Base-by-base conservation (phyloP, 192 early-diverging fungal genomes). In the Funneliformis geosporum region DNA sequence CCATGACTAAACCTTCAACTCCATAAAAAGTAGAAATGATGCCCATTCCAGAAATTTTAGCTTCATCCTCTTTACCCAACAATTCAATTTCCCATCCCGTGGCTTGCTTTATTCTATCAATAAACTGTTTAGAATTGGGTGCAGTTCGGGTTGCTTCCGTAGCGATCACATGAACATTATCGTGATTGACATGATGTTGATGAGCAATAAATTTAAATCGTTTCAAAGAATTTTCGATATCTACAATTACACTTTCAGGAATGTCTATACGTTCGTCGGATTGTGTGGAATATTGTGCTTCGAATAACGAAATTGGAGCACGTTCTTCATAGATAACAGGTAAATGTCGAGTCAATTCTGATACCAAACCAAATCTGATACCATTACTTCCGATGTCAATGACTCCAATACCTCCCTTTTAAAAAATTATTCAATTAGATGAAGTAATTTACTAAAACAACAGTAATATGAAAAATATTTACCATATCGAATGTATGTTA, bases 371-470 rank as follows among this genome's bases (percentile, higher is more conserved):
- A 40, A 90, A 90, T 40, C 89, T 83, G 28, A 90, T 88, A 42
- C 89, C 89, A 78, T 90, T 90, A 62, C 86, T 87, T 40, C 89
- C 89, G 84, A 90, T 90, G 64, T 90, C 89, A 8, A 90, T 79
- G 10, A 90, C 84, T 11, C 84, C 89, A 42, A 68, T 82, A 74
- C 38, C 38, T 42, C 50, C 50, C 50, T 55, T 7, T 55, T 18
- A 47, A 55, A 55, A 55, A 55, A 47, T 21, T 7, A 18, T 21
- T 55, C 50, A n/a, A 55, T 21, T 1, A 55, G 50, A 55, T 55
- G 16, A 14, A 4, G 2, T 3, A 16, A 50, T 50, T 11, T 5
- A 55, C 16, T 2, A 33, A 33, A 33, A 2, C 33, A 33, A 33
- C 33, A 33, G 33, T 33, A 33, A 2, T 33, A 33, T 33, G 33